Conservation (phyloP, 306 rosid species). For the Abrus pulchellus region DNA sequence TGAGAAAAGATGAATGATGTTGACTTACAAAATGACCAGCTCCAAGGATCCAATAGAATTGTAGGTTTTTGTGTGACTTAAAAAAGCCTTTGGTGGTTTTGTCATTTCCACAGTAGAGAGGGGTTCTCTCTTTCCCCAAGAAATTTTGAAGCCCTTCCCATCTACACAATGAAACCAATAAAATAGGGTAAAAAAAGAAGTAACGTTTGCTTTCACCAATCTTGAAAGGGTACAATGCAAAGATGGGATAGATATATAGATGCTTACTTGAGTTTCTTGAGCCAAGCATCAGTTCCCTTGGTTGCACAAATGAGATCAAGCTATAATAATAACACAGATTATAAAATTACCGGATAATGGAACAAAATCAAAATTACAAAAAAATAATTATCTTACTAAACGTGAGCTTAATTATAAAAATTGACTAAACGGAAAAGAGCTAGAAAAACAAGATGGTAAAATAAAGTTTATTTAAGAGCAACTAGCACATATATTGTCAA, state of each 20-base stretch:
- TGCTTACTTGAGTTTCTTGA: not conserved
- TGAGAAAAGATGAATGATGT: not conserved
- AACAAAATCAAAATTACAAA: not conserved
- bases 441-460: too few species aligned
- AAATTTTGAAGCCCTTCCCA: conserved; percentile 71
- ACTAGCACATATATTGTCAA: too few species aligned
- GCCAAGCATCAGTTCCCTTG: not conserved
- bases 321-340: not conserved
- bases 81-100: conserved; percentile 62
- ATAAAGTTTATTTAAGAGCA: too few species aligned
- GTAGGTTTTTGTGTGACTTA: conserved; percentile 67
- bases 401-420: not conserved
- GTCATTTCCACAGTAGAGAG: conserved; percentile 61
- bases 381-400: too few species aligned
- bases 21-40: conserved; percentile 89
- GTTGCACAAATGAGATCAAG: not conserved
- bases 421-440: not conserved
- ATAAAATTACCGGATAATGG: not conserved
- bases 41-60: conserved; percentile 87
- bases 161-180: conserved; percentile 35
- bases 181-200: not conserved
- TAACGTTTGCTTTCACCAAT: not conserved
- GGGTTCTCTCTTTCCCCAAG: conserved; percentile 52
- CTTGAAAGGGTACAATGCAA: not conserved
- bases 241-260: not conserved